Conservation (phyloP, 768 basidiomycete genomes). For the Mycena filopes region DNA sequence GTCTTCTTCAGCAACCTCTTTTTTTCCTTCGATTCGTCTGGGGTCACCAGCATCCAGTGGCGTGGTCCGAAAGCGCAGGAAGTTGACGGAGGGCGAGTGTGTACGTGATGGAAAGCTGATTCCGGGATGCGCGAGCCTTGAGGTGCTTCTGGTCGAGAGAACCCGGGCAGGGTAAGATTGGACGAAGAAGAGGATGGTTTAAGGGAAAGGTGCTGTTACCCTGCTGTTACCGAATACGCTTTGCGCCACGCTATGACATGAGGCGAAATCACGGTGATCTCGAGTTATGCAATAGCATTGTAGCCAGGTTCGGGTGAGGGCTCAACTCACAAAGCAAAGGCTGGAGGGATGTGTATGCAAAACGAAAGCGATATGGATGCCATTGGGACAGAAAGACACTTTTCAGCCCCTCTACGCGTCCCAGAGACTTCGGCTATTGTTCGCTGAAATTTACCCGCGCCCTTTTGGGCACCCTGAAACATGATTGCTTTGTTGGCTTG, state of each 20-base stretch:
- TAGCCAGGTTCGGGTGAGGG: too few relatives aligned
- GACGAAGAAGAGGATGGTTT: background rate
- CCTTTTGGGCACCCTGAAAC: too few relatives aligned
- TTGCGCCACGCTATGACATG: slow-evolving; percentile 7
- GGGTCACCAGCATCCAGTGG: slow-evolving; percentile 1
- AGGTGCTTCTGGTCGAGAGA: background rate
- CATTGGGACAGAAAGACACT: too few relatives aligned
- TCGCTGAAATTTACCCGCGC: too few relatives aligned
- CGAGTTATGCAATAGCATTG: background rate
- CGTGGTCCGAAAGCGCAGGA: too few relatives aligned
- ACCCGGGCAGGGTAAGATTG: background rate
- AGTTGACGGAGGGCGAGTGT: background rate
- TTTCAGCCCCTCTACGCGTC: too few relatives aligned
- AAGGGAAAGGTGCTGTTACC: background rate
- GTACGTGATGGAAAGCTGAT: background rate
- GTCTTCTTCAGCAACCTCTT: slow-evolving; percentile 52
- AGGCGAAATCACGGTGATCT: background rate
- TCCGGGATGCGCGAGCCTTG: background rate
- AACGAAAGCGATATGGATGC: too few relatives aligned
- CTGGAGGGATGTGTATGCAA: too few relatives aligned
- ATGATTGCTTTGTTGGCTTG: too few relatives aligned
- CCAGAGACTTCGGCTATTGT: too few relatives aligned
- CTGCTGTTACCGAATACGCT: background rate
- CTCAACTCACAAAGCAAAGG: too few relatives aligned
- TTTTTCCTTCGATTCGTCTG: slow-evolving; percentile 38